Percentiles rank a stretch among this genome's conserved stretches.
These are phyloP conservation scores for Tricladium varicosporioides DNA, from an alignment of 2,329 filamentous ascomycete species.

Conservation along the genomic window DNA sequence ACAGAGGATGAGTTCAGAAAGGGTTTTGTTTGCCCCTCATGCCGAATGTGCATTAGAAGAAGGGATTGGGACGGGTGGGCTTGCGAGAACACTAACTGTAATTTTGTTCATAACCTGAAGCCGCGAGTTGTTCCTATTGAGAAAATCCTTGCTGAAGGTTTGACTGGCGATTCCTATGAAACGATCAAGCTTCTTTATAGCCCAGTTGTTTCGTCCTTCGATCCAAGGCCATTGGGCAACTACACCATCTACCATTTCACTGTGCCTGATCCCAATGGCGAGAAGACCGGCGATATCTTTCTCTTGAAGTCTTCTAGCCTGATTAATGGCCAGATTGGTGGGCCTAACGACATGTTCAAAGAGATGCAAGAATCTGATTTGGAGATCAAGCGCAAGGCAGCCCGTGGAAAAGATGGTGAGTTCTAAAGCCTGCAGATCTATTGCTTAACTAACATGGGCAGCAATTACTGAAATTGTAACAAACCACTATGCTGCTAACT, in stretches of 20 bases:
- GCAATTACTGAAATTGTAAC: no score
- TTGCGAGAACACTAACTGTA: slow-evolving; percentile 53
- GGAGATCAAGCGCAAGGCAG: slow-evolving; percentile 44
- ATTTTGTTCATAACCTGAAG: slow-evolving; percentile 39
- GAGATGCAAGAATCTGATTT: slow-evolving; percentile 45
- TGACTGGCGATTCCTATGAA: neutral
- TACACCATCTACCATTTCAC: slow-evolving; percentile 40
- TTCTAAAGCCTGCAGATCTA: slow-evolving; percentile 13
- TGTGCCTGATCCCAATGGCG: slow-evolving; percentile 43
- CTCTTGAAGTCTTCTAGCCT: slow-evolving; percentile 56
- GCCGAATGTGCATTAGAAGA: slow-evolving; percentile 59
- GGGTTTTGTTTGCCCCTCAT: slow-evolving; percentile 66
- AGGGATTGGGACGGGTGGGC: slow-evolving; percentile 60
- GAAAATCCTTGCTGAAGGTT: slow-evolving; percentile 13
- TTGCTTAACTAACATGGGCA: no score
- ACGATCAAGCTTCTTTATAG: neutral
- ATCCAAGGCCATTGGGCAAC: slow-evolving; percentile 22
- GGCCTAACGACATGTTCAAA: slow-evolving; percentile 60
- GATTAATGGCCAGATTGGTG: slow-evolving; percentile 49
- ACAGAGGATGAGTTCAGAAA: slow-evolving; percentile 52
- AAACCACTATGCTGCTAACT: slow-evolving; percentile 56
- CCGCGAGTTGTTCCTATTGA: slow-evolving; percentile 10
- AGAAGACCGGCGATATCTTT: slow-evolving; percentile 48
- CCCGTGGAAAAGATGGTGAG: slow-evolving; percentile 39
- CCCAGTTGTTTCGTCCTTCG: neutral